Evolutionary conservation across 108 stramenopile species (phyloP).

Genomic region (Chaetoceros muelleri): DNA sequence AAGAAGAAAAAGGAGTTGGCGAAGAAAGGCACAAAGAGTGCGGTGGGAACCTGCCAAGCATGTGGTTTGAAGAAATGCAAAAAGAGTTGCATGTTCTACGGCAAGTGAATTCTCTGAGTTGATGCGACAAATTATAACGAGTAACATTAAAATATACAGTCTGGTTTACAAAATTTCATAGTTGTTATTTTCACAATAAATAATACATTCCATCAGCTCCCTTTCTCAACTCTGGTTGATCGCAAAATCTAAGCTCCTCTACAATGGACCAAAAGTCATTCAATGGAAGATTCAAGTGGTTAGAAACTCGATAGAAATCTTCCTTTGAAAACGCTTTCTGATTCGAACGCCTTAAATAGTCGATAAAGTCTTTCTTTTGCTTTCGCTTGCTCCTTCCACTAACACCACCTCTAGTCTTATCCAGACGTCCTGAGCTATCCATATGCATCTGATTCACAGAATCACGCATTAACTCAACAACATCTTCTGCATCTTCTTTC

Average conservation of each 20-base stretch:
- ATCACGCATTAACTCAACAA: constrained; percentile 80
- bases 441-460: constrained; percentile 36
- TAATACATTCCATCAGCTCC: constrained; percentile 44
- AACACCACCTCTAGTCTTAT: constrained; percentile 60
- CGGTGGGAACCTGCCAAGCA: constrained; percentile 70
- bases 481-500: constrained; percentile 93
- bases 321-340: constrained; percentile 38
- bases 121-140: too few relatives aligned
- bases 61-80: constrained; percentile 87
- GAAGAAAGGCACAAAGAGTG: constrained; percentile 66
- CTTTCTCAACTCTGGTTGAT: constrained; percentile 24
- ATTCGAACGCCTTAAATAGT: constrained; percentile 22
- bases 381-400: constrained; percentile 67
- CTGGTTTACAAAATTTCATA: constrained; percentile 31
- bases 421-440: constrained; percentile 61
- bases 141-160: too few relatives aligned
- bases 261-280: constrained; percentile 55
- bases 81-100: constrained; percentile 68
- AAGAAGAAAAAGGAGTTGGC: constrained; percentile 49
- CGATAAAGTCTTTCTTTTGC: constrained; percentile 33
- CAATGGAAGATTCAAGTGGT: constrained; percentile 37
- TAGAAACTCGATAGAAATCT: constrained; percentile 58
- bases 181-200: constrained; percentile 21
- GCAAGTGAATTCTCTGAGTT: neutral
- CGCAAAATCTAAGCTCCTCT: constrained; percentile 23